Conservation (phyloP, 1,139 yeast genomes). For the Zhuliangozyma parablackwelliae region DNA sequence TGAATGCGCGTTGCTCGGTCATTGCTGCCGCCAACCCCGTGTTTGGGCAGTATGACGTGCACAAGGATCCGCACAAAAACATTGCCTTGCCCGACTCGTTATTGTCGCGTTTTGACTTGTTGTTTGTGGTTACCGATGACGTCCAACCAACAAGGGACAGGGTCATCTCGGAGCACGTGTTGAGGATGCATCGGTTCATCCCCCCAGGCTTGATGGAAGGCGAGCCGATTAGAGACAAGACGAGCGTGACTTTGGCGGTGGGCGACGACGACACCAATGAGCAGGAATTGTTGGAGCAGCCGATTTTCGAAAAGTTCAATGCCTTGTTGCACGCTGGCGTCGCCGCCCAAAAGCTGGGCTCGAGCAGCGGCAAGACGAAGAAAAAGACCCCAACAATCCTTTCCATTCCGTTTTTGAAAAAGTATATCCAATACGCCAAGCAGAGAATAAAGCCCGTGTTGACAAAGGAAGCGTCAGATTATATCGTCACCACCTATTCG, state of each 20-base stretch:
- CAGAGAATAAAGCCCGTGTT: constrained; percentile 80
- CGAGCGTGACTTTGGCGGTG: constrained; percentile 68
- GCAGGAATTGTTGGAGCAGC: constrained; percentile 48
- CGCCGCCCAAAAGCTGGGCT: constrained; percentile 23
- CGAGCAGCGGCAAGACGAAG: constrained; percentile 6
- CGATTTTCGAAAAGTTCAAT: constrained; percentile 78
- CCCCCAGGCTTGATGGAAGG: constrained; percentile 93
- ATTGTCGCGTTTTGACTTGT: constrained; percentile 91
- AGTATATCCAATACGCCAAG: constrained; percentile 91
- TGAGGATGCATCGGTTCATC: constrained; percentile 86
- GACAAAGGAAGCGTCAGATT: constrained; percentile 72
- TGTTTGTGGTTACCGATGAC: constrained; percentile 95
- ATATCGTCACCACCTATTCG: constrained; percentile 77
- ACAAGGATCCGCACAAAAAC: constrained; percentile 93
- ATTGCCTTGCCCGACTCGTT: constrained; percentile 96
- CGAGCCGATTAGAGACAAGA: constrained; percentile 82
- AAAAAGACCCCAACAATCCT: constrained; percentile 60
- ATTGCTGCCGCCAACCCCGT: constrained; percentile 99
- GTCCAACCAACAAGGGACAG: constrained; percentile 83
- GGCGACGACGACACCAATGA: constrained; percentile 59
- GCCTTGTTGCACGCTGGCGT: constrained; percentile 83
- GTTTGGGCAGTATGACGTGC: constrained; percentile 93
- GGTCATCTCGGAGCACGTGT: constrained; percentile 87
- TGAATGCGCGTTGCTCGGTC: constrained; percentile 95
- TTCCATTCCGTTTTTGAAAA: constrained; percentile 81